These are phyloP conservation scores for Babesia divergens DNA, from an alignment of 169 alveolate genomes.

Conservation along the genomic window DNA sequence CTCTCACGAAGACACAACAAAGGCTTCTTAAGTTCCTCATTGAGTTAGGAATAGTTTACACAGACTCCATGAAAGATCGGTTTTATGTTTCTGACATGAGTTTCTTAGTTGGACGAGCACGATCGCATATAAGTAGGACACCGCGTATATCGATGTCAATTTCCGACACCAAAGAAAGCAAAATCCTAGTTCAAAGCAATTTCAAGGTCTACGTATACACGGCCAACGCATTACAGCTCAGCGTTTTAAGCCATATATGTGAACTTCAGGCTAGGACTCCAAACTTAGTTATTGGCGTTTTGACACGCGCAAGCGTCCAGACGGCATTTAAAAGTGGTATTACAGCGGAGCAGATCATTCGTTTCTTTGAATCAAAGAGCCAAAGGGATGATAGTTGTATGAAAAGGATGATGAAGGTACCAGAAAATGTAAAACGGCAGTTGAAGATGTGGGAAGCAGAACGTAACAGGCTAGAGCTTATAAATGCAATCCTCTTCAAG, in stretches of 20 bases:
- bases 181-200: conserved; percentile 84
- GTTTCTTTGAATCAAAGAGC: conserved; percentile 79
- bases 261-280: conserved; percentile 85
- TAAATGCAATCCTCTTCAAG: conserved; percentile 74
- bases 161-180: conserved; percentile 26
- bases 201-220: conserved; percentile 86
- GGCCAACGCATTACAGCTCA: conserved; percentile 81
- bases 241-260: conserved; percentile 81
- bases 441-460: conserved; percentile 86
- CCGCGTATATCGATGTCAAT: conserved; percentile 20
- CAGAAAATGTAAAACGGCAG: conserved; percentile 83
- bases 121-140: background rate
- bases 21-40: conserved; percentile 69
- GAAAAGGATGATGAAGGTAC: conserved; percentile 62
- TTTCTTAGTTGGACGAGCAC: conserved; percentile 37
- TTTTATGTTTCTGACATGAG: conserved; percentile 65
- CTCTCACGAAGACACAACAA: conserved; percentile 73
- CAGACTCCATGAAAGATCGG: conserved; percentile 30
- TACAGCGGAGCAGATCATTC: conserved; percentile 81
- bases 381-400: conserved; percentile 60
- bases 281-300: conserved; percentile 82
- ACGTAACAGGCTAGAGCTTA: conserved; percentile 75
- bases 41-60: conserved; percentile 74
- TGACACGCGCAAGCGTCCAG: conserved; percentile 80
- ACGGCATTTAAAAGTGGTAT: conserved; percentile 84